Percentiles rank a stretch among this genome's conserved stretches.
phyloP scores from a whole-genome alignment of 179 eudicot genomes.

The Beta macrorhiza region DNA sequence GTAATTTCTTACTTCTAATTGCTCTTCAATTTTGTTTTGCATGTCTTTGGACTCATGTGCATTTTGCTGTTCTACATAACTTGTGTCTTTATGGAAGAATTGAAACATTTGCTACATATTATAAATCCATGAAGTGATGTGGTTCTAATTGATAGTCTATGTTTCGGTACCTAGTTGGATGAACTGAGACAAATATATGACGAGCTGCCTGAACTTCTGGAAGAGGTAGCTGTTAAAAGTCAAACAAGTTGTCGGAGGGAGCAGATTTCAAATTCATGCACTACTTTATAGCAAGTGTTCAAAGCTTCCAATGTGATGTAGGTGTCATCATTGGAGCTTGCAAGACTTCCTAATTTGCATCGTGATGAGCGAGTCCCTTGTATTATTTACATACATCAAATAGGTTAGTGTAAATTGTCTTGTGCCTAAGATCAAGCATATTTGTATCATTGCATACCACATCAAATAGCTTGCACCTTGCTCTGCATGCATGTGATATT shows the following conservation, averaged over 20 bases:
- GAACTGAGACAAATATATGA: constrained; percentile 97
- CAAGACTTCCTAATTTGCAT: constrained; percentile 63
- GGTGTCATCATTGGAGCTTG: constrained; percentile 89
- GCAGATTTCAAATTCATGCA: constrained; percentile 19
- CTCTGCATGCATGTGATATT: not conserved
- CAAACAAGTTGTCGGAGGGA: constrained; percentile 15
- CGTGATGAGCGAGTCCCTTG: constrained; percentile 52
- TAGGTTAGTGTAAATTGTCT: constrained; percentile 51
- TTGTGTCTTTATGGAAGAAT: constrained; percentile 7
- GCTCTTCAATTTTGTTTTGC: not conserved
- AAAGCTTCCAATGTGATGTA: constrained; percentile 28
- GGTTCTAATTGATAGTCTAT: constrained; percentile 6
- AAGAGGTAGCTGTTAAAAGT: constrained; percentile 56
- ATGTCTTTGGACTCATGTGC: not conserved
- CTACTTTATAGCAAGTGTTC: constrained; percentile 16
- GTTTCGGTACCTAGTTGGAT: constrained; percentile 62
- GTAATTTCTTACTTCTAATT: not conserved
- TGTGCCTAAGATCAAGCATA: constrained; percentile 1
- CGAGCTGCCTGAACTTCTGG: constrained; percentile 92
- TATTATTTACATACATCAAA: constrained; percentile 82
- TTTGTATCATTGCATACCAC: not conserved
- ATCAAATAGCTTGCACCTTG: not conserved
- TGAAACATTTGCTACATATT: constrained; percentile 5
- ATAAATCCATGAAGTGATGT: not conserved
- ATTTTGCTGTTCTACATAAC: not conserved